phyloP scores from a whole-genome alignment of 139 green algal species.

The Micromonas pusilla region DNA sequence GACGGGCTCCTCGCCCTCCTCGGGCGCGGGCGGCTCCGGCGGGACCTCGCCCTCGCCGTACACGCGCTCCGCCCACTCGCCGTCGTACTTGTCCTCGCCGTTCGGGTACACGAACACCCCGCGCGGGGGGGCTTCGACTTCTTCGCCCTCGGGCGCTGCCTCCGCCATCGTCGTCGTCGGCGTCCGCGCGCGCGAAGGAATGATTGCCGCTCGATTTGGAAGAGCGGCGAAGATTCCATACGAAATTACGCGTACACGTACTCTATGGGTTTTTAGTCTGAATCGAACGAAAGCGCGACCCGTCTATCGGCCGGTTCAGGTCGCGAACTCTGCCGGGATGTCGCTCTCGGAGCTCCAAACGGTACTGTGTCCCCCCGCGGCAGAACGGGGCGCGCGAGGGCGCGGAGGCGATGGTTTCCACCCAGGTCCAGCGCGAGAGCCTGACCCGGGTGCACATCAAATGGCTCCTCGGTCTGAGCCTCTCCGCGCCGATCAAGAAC shows the following conservation, averaged over 20 bases:
- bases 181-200: too few relatives aligned
- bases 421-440: background rate
- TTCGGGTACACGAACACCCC: constrained; percentile 40
- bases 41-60: constrained; percentile 18
- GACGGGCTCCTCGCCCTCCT: background rate
- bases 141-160: constrained; percentile 4
- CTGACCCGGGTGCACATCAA: background rate
- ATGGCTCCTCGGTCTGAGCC: background rate
- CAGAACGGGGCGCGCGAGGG: background rate
- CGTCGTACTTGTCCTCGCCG: constrained; percentile 36
- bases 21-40: constrained; percentile 10
- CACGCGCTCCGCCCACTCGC: constrained; percentile 24
- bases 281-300: too few relatives aligned
- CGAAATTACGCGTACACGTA: too few relatives aligned
- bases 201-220: too few relatives aligned
- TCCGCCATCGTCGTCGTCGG: background rate
- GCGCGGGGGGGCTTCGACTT: background rate
- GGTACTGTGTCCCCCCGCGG: too few relatives aligned
- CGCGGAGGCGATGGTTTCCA: background rate
- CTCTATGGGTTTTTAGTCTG: too few relatives aligned
- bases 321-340: too few relatives aligned
- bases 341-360: too few relatives aligned
- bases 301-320: too few relatives aligned
- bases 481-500: background rate
- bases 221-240: too few relatives aligned